Percentiles rank a stretch among this genome's conserved stretches.
Conservation (phyloP, 2,329 filamentous ascomycete genomes). For the Lasiodiplodia citricola region DNA sequence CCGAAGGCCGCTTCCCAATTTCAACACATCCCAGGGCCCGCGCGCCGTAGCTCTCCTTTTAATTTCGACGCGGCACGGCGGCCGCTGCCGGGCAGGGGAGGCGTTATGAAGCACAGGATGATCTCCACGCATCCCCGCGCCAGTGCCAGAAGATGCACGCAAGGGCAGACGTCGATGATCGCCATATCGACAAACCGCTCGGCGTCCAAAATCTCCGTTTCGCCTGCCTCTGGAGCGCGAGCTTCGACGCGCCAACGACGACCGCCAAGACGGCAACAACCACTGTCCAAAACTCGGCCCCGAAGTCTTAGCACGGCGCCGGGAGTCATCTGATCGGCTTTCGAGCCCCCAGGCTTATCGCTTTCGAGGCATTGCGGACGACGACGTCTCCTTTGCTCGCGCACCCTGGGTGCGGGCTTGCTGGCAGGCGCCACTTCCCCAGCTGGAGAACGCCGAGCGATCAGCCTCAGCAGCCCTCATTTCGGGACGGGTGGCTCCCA, state of each 20-base stretch:
- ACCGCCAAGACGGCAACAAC: conserved; percentile 15
- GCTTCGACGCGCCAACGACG: background rate
- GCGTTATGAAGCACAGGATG: background rate
- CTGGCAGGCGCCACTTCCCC: conserved; percentile 21
- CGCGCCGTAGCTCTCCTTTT: conserved; percentile 17
- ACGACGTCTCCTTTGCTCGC: conserved; percentile 14
- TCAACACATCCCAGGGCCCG: conserved; percentile 8
- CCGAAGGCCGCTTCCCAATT: conserved; percentile 9
- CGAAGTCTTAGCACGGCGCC: conserved; percentile 19
- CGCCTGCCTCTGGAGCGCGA: background rate
- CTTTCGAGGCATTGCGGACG: conserved; percentile 13
- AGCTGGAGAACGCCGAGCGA: conserved; percentile 18
- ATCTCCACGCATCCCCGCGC: conserved; percentile 22
- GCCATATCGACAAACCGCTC: conserved; percentile 10
- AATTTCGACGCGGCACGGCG: conserved; percentile 14
- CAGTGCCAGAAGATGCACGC: conserved; percentile 11
- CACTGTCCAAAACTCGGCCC: conserved; percentile 12
- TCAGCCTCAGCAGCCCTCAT: conserved; percentile 17
- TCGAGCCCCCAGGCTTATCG: background rate
- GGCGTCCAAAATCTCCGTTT: conserved; percentile 24
- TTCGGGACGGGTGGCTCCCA: conserved; percentile 10
- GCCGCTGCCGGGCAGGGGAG: conserved; percentile 6
- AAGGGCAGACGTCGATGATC: conserved; percentile 18
- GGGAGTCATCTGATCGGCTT: conserved; percentile 21
- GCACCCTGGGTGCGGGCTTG: conserved; percentile 10